A percentile compares a stretch with the other conserved stretches of the same genome.
These are phyloP conservation scores for Coemansia sp. DNA, from an alignment of 192 early-diverging fungal species.

Conservation along the genomic window DNA sequence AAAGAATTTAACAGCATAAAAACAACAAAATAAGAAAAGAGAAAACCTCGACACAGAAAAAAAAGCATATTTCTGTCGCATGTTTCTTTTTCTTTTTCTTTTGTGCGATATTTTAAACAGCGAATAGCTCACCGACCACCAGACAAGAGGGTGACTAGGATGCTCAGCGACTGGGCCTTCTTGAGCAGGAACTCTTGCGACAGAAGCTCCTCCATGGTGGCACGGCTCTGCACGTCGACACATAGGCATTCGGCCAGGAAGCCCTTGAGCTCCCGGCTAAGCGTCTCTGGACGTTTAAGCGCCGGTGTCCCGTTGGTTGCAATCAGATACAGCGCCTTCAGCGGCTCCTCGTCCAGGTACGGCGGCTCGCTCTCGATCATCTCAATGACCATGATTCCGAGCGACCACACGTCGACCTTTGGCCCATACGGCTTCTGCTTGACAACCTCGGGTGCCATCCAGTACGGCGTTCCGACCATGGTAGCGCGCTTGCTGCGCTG, in stretches of 20 bases:
- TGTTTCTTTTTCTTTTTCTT: neutral
- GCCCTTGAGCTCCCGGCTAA: conserved; percentile 76
- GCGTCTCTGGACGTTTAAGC: conserved; percentile 79
- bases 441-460: conserved; percentile 86
- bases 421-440: conserved; percentile 77
- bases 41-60: neutral
- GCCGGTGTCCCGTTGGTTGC: conserved; percentile 95
- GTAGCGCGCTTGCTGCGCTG: conserved; percentile 82
- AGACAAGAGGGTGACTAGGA: conserved; percentile 36
- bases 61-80: conserved; percentile 10
- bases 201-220: conserved; percentile 74
- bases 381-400: conserved; percentile 97
- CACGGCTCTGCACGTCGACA: conserved; percentile 83
- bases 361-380: conserved; percentile 98
- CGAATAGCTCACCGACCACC: neutral
- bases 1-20: neutral
- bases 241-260: conserved; percentile 87
- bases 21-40: neutral
- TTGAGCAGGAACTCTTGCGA: conserved; percentile 64
- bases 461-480: conserved; percentile 88
- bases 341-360: conserved; percentile 91
- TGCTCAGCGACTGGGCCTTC: conserved; percentile 35
- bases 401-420: conserved; percentile 88
- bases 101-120: neutral
- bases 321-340: conserved; percentile 94